A percentile compares a stretch with the other conserved stretches of the same genome.
Conservation (phyloP, 441 rosid species). For the Francoa sonchifolia region DNA sequence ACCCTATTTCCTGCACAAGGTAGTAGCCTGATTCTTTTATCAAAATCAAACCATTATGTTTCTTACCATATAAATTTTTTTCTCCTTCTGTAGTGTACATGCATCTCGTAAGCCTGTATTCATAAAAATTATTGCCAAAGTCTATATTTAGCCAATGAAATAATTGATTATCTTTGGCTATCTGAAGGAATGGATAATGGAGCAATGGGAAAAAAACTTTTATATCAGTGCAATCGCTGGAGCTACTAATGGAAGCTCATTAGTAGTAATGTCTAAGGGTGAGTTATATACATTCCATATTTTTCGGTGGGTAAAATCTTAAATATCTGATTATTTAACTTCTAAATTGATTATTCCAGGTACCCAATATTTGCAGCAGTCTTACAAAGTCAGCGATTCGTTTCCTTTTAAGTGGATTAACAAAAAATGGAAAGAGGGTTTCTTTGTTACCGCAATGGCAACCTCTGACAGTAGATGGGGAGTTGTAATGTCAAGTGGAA, state of each 20-base stretch:
- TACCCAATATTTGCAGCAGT: slow-evolving; percentile 81
- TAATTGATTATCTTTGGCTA: slow-evolving; percentile 5
- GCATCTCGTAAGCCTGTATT: background rate
- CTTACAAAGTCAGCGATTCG: slow-evolving; percentile 86
- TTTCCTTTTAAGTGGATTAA: slow-evolving; percentile 87
- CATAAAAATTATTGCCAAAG: background rate
- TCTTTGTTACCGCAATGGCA: slow-evolving; percentile 86
- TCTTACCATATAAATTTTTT: no score
- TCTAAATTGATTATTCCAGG: slow-evolving; percentile 30
- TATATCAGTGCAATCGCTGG: slow-evolving; percentile 86
- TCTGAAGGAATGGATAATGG: slow-evolving; percentile 91
- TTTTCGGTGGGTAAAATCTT: background rate
- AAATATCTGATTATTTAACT: background rate
- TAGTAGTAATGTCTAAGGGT: slow-evolving; percentile 95
- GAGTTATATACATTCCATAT: slow-evolving; percentile 9
- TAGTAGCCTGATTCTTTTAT: slow-evolving; percentile 2
- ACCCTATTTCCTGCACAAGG: slow-evolving; percentile 28
- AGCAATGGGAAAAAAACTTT: slow-evolving; percentile 86
- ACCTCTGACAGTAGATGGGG: slow-evolving; percentile 95
- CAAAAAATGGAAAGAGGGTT: slow-evolving; percentile 92
- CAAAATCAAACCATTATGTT: no score
- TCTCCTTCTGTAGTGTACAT: background rate
- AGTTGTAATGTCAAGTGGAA: slow-evolving; percentile 91
- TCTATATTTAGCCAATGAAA: background rate
- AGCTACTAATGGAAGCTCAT: slow-evolving; percentile 62